Conservation (phyloP, 2,329 filamentous ascomycete genomes). For the Botryotinia convoluta region DNA sequence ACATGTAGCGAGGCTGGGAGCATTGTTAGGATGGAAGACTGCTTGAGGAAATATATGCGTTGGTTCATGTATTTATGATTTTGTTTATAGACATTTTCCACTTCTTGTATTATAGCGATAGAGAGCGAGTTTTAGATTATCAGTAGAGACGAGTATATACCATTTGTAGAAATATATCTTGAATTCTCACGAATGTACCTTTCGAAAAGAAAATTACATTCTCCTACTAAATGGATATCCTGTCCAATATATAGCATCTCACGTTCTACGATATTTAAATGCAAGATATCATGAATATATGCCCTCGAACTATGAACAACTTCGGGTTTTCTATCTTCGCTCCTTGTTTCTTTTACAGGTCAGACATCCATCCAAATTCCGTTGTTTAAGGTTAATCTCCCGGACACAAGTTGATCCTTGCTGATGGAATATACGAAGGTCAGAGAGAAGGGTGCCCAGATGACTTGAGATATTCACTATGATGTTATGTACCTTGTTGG, state of each 20-base stretch:
- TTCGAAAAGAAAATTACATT: not conserved
- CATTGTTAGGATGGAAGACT: constrained; percentile 7
- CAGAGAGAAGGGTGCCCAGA: not conserved
- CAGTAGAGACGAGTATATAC: not conserved
- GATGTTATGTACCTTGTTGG: not conserved
- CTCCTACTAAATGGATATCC: not conserved
- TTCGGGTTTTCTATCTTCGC: not conserved
- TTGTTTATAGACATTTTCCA: not conserved
- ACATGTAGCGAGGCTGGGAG: not conserved
- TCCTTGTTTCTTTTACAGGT: not conserved
- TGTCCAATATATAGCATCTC: not conserved
- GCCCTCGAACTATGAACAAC: not conserved
- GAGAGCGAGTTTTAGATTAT: not conserved
- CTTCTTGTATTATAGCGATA: not conserved
- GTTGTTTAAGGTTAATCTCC: no score
- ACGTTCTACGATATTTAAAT: not conserved
- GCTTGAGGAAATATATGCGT: not conserved
- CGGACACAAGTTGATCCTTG: not conserved
- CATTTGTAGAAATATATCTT: not conserved
- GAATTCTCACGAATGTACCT: no score
- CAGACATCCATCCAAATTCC: not conserved
- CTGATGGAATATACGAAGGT: not conserved
- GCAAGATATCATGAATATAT: not conserved
- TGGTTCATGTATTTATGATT: not conserved
- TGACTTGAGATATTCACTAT: not conserved